Base-by-base conservation (phyloP, 2,329 filamentous ascomycete species). In the Penicillium sp. region DNA sequence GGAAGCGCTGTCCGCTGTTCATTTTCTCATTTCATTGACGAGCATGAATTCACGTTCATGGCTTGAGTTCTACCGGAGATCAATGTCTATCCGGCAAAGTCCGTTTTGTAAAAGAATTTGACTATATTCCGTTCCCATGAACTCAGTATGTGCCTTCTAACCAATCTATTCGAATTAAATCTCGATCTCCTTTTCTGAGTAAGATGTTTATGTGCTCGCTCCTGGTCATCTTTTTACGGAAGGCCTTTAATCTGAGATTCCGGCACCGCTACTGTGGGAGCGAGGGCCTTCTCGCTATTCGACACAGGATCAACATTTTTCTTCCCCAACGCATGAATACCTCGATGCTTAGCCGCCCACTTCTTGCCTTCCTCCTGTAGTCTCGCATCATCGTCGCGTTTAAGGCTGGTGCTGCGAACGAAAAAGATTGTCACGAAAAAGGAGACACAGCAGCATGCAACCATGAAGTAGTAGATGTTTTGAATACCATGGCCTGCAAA, bases 391-490 rank as follows among this genome's bases (percentile, higher is more conserved):
- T 53, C 52, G 5, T 53, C 52, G 6, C 52, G 52, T 24, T 48
- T 53, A 2, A 53, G 44, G 48, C 52, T 53, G 19, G 43, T 22
- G 9, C 52, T n/a, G 19, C 52, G 52, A 22, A 53, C 52, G 24
- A 48, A 48, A 10, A 29, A 48, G 13, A 53, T 31, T 2, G 52
- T 48, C 3, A 53, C 5, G 14, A 53, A 53, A 24, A 53, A 53
- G 3, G 52, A 53, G 44, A 31, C 35, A 19, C 43, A 53, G 31
- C 44, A 53, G 31, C 44, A 53, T 11, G 44, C 44, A 14, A 53
- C 33, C 52, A 53, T 53, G 26, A 53, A 53, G 14, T 53, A 53
- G 21, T 53, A 53, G 10, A 53, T 53, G 24, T 53, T 53, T 14
- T 26, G 52, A 53, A 53, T 53, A 1, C 52, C 52, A 31, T 48